These are phyloP conservation scores for Pelargonium citronellum DNA, from an alignment of 441 rosid species.

Conservation along the genomic window DNA sequence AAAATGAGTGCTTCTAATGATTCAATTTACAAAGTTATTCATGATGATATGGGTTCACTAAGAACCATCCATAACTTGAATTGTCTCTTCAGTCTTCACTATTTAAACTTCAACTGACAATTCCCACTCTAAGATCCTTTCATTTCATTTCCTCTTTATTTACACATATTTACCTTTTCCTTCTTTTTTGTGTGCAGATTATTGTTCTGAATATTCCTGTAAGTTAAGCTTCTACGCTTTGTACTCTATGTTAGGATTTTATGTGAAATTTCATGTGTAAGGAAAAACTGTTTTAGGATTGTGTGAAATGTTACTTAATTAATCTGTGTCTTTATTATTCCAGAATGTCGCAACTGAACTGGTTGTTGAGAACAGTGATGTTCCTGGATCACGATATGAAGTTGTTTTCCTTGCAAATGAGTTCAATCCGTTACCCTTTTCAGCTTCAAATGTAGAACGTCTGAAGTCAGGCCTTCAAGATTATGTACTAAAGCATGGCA, in stretches of 20 bases:
- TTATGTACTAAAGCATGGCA: slow-evolving; percentile 58
- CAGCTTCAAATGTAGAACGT: slow-evolving; percentile 52
- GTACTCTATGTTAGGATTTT: background rate
- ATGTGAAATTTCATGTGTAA: background rate
- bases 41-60: background rate
- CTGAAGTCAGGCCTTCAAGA: slow-evolving; percentile 70
- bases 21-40: background rate
- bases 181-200: slow-evolving; percentile 49
- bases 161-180: slow-evolving; percentile 11
- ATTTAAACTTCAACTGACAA: background rate
- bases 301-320: background rate
- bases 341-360: slow-evolving; percentile 74
- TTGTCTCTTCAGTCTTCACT: background rate
- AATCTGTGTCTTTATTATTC: background rate
- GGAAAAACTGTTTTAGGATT: background rate
- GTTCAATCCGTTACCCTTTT: slow-evolving; percentile 33
- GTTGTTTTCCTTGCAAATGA: slow-evolving; percentile 47
- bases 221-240: slow-evolving; percentile 35
- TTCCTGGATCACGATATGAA: slow-evolving; percentile 37
- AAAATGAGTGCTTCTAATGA: background rate
- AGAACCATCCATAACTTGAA: background rate
- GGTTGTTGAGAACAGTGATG: slow-evolving; percentile 40
- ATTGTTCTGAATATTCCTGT: slow-evolving; percentile 69
- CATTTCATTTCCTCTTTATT: background rate
- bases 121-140: background rate